A percentile compares a stretch with the other conserved stretches of the same genome.
phyloP scores from a whole-genome alignment of 148 eudicot genomes.

The Polygonum maritimum region DNA sequence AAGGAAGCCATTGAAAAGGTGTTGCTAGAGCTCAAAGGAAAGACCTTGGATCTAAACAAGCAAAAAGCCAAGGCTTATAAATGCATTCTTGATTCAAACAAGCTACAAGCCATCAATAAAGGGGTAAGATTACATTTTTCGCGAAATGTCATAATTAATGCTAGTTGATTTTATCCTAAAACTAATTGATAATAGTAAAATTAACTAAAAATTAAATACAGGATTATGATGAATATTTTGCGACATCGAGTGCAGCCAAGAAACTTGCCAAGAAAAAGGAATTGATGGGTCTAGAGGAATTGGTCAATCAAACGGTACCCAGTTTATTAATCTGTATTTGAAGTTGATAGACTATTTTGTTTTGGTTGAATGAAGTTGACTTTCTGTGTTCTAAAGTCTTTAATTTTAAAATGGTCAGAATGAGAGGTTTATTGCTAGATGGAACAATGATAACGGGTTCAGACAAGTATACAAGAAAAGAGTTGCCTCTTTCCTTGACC shows the following conservation, averaged over 20 bases:
- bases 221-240: background rate
- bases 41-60: background rate
- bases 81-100: background rate
- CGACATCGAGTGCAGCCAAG: background rate
- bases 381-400: background rate
- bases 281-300: background rate
- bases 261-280: background rate
- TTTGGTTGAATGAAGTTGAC: too few relatives aligned
- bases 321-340: too few relatives aligned
- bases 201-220: background rate
- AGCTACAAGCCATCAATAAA: background rate
- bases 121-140: background rate
- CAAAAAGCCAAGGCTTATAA: background rate
- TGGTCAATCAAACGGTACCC: background rate
- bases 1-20: background rate
- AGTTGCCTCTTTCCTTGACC: background rate
- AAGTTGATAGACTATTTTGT: too few relatives aligned
- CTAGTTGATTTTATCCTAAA: too few relatives aligned
- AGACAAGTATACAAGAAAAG: background rate
- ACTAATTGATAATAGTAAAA: too few relatives aligned
- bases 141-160: too few relatives aligned
- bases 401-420: background rate
- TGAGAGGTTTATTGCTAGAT: background rate
- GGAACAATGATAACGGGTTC: background rate
- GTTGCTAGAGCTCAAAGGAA: background rate